Evolutionary conservation across 495 filamentous ascomycete genomes (phyloP).

Genomic region (Penicillium dipodomyicola): DNA sequence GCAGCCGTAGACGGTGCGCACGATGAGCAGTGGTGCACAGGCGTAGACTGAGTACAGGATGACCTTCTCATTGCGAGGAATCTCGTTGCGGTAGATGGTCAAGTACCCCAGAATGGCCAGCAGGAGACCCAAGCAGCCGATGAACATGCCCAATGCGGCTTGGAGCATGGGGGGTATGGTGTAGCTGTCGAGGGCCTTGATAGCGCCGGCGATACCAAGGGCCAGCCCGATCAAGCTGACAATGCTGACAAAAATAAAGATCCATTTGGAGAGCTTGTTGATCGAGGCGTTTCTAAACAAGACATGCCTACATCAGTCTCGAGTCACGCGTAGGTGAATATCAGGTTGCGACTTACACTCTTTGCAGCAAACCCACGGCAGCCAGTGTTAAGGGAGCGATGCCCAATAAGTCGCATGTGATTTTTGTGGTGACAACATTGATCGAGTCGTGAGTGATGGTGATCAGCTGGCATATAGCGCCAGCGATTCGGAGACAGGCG

Average conservation of each 20-base stretch:
- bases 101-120: conserved; percentile 9
- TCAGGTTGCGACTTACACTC: conserved; percentile 8
- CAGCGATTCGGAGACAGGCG: conserved; percentile 10
- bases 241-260: conserved; percentile 8
- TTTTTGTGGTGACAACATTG: conserved; percentile 7
- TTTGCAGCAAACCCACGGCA: conserved; percentile 11
- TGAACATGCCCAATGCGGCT: conserved; percentile 14
- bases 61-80: conserved; percentile 12
- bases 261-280: conserved; percentile 8
- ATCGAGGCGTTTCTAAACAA: conserved; percentile 11
- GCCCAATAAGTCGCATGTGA: conserved; percentile 11
- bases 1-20: conserved; percentile 9
- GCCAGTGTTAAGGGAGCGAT: conserved; percentile 13
- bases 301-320: conserved; percentile 10
- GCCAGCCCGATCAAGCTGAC: conserved; percentile 11
- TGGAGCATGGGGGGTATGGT: conserved; percentile 5
- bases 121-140: conserved; percentile 14
- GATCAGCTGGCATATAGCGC: conserved; percentile 11
- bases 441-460: conserved; percentile 12
- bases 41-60: conserved; percentile 9
- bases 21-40: conserved; percentile 9
- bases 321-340: neutral
- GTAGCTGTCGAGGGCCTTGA: conserved; percentile 11
- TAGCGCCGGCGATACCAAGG: conserved; percentile 11
- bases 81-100: conserved; percentile 11